Percentiles rank a stretch among this genome's conserved stretches.
These are phyloP conservation scores for Hsuehochloa calcarea DNA, from an alignment of 176 grass and related monocot genomes.

Conservation along the genomic window DNA sequence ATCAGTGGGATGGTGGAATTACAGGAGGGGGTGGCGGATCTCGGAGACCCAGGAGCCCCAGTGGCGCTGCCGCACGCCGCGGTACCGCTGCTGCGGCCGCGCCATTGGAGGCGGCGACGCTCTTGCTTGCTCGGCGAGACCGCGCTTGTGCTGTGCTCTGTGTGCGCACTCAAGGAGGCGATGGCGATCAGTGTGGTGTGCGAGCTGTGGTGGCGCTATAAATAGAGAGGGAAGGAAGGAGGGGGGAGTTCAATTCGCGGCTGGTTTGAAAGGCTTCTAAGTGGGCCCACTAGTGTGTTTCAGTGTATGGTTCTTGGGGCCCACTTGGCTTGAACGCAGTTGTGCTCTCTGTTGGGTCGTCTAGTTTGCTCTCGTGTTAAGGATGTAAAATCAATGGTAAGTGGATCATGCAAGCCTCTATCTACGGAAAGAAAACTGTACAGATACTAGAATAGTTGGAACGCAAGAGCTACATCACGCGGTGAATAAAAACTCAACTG, in stretches of 20 bases:
- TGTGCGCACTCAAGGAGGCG: neutral
- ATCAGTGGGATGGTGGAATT: neutral
- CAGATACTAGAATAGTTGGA: too few relatives aligned
- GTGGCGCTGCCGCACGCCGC: conserved; percentile 86
- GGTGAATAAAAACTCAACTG: too few relatives aligned
- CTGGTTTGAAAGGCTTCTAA: neutral
- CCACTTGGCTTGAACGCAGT: neutral
- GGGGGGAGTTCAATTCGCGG: neutral
- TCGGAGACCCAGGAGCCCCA: conserved; percentile 99
- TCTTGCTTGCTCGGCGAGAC: neutral
- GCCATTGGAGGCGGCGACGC: conserved; percentile 35
- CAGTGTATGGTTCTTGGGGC: neutral
- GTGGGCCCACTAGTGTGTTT: neutral
- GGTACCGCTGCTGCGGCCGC: conserved; percentile 70
- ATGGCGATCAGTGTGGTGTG: conserved; percentile 19
- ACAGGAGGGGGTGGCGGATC: conserved; percentile 97
- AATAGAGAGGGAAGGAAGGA: conserved; percentile 16
- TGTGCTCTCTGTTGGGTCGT: too few relatives aligned
- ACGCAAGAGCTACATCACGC: too few relatives aligned
- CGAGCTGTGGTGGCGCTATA: conserved; percentile 15
- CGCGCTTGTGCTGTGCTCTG: neutral
- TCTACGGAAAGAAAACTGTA: too few relatives aligned
- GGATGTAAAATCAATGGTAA: too few relatives aligned
- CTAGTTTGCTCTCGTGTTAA: too few relatives aligned
- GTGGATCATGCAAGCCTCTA: too few relatives aligned